Evolutionary conservation across 1,139 yeast genomes (phyloP), one percentile per base, ranked within the genome.

Genomic region (Yamadazyma trypodendri): DNA sequence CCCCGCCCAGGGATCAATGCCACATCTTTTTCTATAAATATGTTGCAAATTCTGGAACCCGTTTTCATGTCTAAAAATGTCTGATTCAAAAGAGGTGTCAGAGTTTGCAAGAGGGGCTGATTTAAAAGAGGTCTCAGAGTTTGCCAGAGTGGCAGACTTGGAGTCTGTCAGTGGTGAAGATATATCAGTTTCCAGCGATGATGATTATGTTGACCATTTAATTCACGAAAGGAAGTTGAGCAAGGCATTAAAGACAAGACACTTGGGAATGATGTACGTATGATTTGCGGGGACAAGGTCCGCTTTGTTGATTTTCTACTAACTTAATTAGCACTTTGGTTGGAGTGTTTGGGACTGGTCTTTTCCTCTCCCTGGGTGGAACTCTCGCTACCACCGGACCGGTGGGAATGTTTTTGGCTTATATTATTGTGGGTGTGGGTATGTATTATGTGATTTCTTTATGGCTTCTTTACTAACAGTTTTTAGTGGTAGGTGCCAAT

Each of bases 361-460:
- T 74, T 37, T 72, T 72, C 51, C 85, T 87, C 7, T 82, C 86
- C 37, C 76, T 83, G 40, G 95, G 95, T 22, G 72, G 76, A 35
- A 82, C 84, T 3, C 64, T 87, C 44, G 66, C 73, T 38, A 66
- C 65, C 8, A 73, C 71, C n/a, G 90, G 90, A 24, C 89, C 90
- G 6, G 88, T 81, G 6, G 72, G 81, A 28, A 57, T 80, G 36
- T 62, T 81, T 22, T 70, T 81, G 37, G 79, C 75, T 45, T 64
- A 48, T 50, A 61, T 61, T 49, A 56, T 68, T 41, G 69, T 68
- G 14, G 74, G 75, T 17, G 55, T 58, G 35, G 32, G 32, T 29
- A 29, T 29, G 32, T 29, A 4, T 10, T 14, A 12, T 18, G 3
- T 5, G 21, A 8, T 5, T 16, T 16, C 18, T 29, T 15, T 16